phyloP scores from a whole-genome alignment of 2,329 filamentous ascomycete genomes.

The Aciculosporium take region DNA sequence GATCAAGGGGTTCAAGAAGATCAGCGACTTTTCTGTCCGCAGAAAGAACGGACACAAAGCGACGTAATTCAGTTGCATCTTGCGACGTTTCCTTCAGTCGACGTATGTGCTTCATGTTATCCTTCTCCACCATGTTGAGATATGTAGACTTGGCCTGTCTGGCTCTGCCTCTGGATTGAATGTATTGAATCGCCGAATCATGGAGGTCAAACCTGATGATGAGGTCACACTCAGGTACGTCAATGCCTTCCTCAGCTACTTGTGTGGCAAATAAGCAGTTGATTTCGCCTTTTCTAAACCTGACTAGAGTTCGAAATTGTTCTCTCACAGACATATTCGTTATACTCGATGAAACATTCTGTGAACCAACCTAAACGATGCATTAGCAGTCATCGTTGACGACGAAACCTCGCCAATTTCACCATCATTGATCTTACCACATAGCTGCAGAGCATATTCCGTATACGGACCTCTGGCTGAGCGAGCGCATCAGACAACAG shows the following conservation, averaged over 20 bases:
- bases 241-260: slow-evolving; percentile 53
- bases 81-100: slow-evolving; percentile 44
- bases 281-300: slow-evolving; percentile 42
- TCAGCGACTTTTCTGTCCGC: slow-evolving; percentile 46
- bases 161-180: slow-evolving; percentile 83
- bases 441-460: slow-evolving; percentile 43
- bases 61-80: slow-evolving; percentile 50
- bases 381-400: background rate
- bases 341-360: slow-evolving; percentile 28
- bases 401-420: background rate
- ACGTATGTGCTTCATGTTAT: slow-evolving; percentile 46
- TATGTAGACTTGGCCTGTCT: slow-evolving; percentile 66
- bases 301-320: slow-evolving; percentile 59
- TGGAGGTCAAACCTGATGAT: slow-evolving; percentile 74
- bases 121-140: slow-evolving; percentile 66
- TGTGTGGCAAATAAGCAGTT: slow-evolving; percentile 56
- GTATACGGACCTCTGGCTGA: slow-evolving; percentile 37
- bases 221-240: slow-evolving; percentile 53
- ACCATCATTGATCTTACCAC: slow-evolving; percentile 36
- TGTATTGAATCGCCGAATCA: slow-evolving; percentile 81
- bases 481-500: slow-evolving; percentile 56
- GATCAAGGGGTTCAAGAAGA: slow-evolving; percentile 7
- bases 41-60: slow-evolving; percentile 62
- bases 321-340: slow-evolving; percentile 53
- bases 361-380: slow-evolving; percentile 16